Conservation (phyloP, 257 asterid species). For the Nicotiana obtusifolia region DNA sequence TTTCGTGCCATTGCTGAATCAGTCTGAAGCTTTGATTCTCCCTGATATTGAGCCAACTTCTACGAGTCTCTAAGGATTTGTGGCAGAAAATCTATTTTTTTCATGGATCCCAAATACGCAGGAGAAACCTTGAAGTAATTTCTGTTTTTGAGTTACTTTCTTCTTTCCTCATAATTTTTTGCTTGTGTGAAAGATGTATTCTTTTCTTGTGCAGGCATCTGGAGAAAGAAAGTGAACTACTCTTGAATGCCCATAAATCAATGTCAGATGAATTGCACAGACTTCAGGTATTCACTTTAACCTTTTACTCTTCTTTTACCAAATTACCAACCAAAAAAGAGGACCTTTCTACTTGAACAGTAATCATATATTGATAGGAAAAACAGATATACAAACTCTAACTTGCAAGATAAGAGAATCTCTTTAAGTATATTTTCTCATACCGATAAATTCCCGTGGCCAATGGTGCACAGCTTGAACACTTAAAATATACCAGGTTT, state of each 20-base stretch:
- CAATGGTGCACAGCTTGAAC: too few relatives aligned
- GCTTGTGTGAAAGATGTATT: background rate
- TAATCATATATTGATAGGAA: too few relatives aligned
- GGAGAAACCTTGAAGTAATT: slow-evolving; percentile 4
- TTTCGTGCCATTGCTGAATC: too few relatives aligned
- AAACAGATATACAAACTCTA: too few relatives aligned
- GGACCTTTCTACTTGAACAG: background rate
- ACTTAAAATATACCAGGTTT: too few relatives aligned
- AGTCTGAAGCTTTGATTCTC: too few relatives aligned
- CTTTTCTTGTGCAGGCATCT: slow-evolving; percentile 48
- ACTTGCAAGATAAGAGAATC: background rate
- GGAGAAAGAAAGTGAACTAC: slow-evolving; percentile 72
- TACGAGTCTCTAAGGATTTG: background rate
- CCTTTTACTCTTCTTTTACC: background rate
- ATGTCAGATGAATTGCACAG: slow-evolving; percentile 74
- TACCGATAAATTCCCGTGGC: too few relatives aligned
- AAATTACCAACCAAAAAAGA: too few relatives aligned
- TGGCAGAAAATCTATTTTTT: background rate
- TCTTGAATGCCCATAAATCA: slow-evolving; percentile 51
- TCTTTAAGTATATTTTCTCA: background rate
- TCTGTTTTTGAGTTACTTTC: background rate
- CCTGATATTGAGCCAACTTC: background rate
- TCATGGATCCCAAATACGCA: slow-evolving; percentile 11
- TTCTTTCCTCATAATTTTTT: background rate
- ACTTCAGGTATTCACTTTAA: slow-evolving; percentile 48